Evolutionary conservation across 192 early-diverging fungal species (phyloP).

Genomic region (Coemansia sp.): DNA sequence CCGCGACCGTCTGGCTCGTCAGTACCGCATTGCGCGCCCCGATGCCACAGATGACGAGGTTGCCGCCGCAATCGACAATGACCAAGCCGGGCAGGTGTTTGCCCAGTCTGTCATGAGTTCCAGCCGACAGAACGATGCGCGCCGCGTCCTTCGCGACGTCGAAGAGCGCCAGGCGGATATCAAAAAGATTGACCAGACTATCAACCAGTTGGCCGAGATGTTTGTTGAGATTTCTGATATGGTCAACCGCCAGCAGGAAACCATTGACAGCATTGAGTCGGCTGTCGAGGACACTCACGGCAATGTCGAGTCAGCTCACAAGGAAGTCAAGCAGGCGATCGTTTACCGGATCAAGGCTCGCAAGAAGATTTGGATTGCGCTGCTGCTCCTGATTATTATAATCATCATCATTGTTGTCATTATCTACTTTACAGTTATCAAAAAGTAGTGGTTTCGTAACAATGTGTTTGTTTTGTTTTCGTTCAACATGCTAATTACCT

Average conservation of each 20-base stretch:
- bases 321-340: slow-evolving; percentile 52
- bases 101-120: slow-evolving; percentile 44
- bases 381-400: slow-evolving; percentile 38
- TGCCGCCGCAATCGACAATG: slow-evolving; percentile 41
- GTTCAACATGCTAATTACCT: background rate
- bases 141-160: slow-evolving; percentile 49
- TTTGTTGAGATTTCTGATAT: slow-evolving; percentile 50
- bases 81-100: slow-evolving; percentile 53
- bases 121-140: slow-evolving; percentile 33
- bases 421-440: slow-evolving; percentile 54
- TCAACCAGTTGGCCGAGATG: slow-evolving; percentile 45
- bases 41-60: slow-evolving; percentile 48
- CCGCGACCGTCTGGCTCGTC: slow-evolving; percentile 47
- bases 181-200: slow-evolving; percentile 48
- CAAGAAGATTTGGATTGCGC: slow-evolving; percentile 54
- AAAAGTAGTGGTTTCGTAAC: slow-evolving; percentile 21
- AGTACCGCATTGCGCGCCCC: slow-evolving; percentile 51
- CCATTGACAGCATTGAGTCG: slow-evolving; percentile 51
- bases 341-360: slow-evolving; percentile 46
- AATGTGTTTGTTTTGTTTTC: background rate
- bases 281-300: slow-evolving; percentile 45
- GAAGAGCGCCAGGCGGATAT: slow-evolving; percentile 53
- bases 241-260: slow-evolving; percentile 55
- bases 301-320: slow-evolving; percentile 34
- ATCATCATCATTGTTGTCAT: slow-evolving; percentile 56